phyloP scores from a whole-genome alignment of 495 filamentous ascomycete genomes.

The Tuber melanosporum region DNA sequence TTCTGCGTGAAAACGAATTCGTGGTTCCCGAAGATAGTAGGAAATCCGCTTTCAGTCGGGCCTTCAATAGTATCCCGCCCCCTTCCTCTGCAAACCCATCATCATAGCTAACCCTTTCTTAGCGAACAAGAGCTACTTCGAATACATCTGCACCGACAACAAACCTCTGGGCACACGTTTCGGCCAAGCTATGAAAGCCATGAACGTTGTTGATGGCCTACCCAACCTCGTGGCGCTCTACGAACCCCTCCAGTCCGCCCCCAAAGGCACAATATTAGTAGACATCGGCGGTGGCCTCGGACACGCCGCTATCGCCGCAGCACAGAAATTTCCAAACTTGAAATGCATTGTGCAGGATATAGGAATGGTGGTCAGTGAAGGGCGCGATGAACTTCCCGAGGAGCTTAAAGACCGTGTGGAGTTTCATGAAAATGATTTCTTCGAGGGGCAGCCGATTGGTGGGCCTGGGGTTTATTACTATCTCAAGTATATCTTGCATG shows the following conservation, averaged over 20 bases:
- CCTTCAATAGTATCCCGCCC: conserved; percentile 9
- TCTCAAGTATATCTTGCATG: conserved; percentile 31
- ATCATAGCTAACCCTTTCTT: neutral
- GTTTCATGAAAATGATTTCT: conserved; percentile 25
- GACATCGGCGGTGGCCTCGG: conserved; percentile 45
- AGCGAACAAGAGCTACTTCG: conserved; percentile 13
- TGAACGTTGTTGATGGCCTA: too few species aligned
- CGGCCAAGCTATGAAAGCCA: neutral
- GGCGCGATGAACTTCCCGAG: neutral
- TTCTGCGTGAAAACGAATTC: conserved; percentile 10
- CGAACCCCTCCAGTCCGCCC: conserved; percentile 6
- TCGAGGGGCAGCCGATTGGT: conserved; percentile 24
- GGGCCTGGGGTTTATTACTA: conserved; percentile 25
- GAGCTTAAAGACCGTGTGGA: conserved; percentile 11
- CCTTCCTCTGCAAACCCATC: neutral
- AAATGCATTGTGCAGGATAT: conserved; percentile 44
- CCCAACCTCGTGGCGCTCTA: neutral
- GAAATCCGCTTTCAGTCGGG: conserved; percentile 12
- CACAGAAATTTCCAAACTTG: conserved; percentile 19
- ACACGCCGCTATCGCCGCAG: conserved; percentile 31
- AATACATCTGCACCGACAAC: conserved; percentile 1
- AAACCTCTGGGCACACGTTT: conserved; percentile 12
- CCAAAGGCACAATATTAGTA: conserved; percentile 31
- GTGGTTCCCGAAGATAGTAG: conserved; percentile 3
- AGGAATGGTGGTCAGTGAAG: conserved; percentile 21